Conservation (phyloP, 108 stramenopile species). For the Discostella pseudostelligera region DNA sequence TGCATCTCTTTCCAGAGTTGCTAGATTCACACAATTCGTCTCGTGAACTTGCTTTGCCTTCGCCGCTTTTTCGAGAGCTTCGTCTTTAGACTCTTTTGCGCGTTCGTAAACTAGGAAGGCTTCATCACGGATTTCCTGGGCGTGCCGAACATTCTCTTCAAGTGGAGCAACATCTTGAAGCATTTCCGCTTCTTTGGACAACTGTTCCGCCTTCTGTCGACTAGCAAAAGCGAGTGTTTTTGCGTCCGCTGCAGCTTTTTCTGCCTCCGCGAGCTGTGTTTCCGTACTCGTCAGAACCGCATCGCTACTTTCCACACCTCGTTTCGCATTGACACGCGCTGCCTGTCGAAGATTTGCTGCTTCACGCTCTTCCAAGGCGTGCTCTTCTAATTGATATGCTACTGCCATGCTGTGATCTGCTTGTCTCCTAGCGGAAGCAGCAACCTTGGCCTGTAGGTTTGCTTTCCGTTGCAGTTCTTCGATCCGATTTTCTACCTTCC, state of each 20-base stretch:
- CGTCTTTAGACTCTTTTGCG: conserved; percentile 52
- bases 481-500: conserved; percentile 36
- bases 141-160: conserved; percentile 34
- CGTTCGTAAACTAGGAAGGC: conserved; percentile 47
- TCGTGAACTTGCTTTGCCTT: conserved; percentile 59
- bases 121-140: conserved; percentile 38
- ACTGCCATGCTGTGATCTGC: conserved; percentile 60
- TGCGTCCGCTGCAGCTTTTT: conserved; percentile 60
- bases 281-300: conserved; percentile 53
- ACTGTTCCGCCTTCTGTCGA: conserved; percentile 50
- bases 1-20: conserved; percentile 55
- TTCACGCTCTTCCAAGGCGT: conserved; percentile 81
- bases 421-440: conserved; percentile 53
- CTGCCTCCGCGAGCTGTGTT: conserved; percentile 70
- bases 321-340: conserved; percentile 64
- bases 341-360: conserved; percentile 67
- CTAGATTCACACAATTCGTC: conserved; percentile 42
- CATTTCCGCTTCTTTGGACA: conserved; percentile 38
- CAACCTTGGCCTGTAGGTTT: conserved; percentile 67
- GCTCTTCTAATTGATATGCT: conserved; percentile 77
- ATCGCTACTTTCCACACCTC: conserved; percentile 52
- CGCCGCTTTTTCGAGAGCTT: conserved; percentile 43
- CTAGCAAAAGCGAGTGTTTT: conserved; percentile 52
- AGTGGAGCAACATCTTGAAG: conserved; percentile 37
- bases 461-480: conserved; percentile 56